Evolutionary conservation across 2,329 filamentous ascomycete species (phyloP).

Genomic region (Tolypocladium tropicale): DNA sequence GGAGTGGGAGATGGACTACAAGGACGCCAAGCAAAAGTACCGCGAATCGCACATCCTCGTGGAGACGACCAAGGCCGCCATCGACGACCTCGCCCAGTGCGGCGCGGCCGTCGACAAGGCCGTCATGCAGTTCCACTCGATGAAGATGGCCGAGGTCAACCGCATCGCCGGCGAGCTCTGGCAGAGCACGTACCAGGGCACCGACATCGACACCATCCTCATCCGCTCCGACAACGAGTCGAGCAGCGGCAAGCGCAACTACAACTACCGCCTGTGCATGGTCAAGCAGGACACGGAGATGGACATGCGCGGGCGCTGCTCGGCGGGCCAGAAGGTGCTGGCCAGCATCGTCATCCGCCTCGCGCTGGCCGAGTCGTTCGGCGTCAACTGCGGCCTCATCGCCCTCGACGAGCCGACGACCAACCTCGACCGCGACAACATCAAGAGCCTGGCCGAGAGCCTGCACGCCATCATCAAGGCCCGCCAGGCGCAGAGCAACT

Average conservation of each 20-base stretch:
- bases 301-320: constrained; percentile 98
- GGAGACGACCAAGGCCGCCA: constrained; percentile 83
- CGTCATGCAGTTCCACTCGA: constrained; percentile 89
- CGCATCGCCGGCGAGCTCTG: constrained; percentile 91
- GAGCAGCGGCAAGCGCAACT: constrained; percentile 61
- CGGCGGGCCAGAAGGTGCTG: constrained; percentile 90
- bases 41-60: constrained; percentile 84
- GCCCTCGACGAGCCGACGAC: constrained; percentile 96
- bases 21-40: constrained; percentile 69
- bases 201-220: constrained; percentile 91
- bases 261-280: constrained; percentile 98
- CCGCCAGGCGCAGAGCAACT: constrained; percentile 79
- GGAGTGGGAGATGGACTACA: constrained; percentile 82
- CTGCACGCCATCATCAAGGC: constrained; percentile 79
- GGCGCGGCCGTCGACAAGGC: constrained; percentile 80
- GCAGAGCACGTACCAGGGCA: constrained; percentile 93
- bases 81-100: constrained; percentile 82
- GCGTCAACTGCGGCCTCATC: constrained; percentile 89
- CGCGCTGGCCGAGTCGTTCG: constrained; percentile 92
- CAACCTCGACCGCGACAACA: constrained; percentile 92
- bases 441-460: constrained; percentile 74
- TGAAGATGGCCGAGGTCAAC: constrained; percentile 99
- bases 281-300: constrained; percentile 95
- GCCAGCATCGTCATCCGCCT: constrained; percentile 96
- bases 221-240: constrained; percentile 87